These are phyloP conservation scores for Inonotus hispidus DNA, from an alignment of 1,284 basidiomycete species.

Conservation along the genomic window DNA sequence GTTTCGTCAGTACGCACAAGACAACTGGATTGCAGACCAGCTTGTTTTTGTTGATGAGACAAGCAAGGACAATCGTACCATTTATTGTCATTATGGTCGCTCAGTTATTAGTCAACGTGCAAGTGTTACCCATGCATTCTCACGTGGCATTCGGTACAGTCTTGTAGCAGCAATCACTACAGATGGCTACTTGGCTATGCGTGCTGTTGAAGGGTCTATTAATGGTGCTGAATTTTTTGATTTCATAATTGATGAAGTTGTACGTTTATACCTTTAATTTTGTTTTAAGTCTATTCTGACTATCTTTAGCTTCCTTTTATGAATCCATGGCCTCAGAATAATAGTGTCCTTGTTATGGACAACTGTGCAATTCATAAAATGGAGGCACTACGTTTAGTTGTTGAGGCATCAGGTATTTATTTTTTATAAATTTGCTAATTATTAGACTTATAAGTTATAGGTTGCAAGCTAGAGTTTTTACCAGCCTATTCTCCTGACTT, in stretches of 20 bases:
- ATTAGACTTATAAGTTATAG: constrained; percentile 2
- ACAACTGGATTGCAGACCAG: constrained; percentile 26
- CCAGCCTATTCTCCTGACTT: constrained; percentile 23
- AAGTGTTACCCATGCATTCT: constrained; percentile 26
- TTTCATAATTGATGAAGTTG: constrained; percentile 29
- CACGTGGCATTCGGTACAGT: constrained; percentile 27
- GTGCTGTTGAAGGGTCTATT: constrained; percentile 26
- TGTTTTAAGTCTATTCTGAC: neutral
- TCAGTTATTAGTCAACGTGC: constrained; percentile 3
- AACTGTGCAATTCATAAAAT: neutral
- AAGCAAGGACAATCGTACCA: neutral
- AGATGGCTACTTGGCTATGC: constrained; percentile 25
- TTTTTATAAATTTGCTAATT: neutral
- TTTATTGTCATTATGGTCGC: neutral
- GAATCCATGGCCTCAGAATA: neutral
- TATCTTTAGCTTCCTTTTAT: constrained; percentile 27
- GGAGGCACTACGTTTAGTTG: neutral
- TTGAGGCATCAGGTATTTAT: constrained; percentile 1
- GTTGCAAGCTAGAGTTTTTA: constrained; percentile 18
- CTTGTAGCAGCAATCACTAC: constrained; percentile 30
- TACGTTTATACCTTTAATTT: neutral
- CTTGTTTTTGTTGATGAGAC: constrained; percentile 34
- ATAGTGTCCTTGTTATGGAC: constrained; percentile 16
- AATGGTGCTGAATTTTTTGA: constrained; percentile 22
- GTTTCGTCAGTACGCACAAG: constrained; percentile 23